Evolutionary conservation across 139 green algal genomes (phyloP).

Genomic region (Tetraselmis chui): DNA sequence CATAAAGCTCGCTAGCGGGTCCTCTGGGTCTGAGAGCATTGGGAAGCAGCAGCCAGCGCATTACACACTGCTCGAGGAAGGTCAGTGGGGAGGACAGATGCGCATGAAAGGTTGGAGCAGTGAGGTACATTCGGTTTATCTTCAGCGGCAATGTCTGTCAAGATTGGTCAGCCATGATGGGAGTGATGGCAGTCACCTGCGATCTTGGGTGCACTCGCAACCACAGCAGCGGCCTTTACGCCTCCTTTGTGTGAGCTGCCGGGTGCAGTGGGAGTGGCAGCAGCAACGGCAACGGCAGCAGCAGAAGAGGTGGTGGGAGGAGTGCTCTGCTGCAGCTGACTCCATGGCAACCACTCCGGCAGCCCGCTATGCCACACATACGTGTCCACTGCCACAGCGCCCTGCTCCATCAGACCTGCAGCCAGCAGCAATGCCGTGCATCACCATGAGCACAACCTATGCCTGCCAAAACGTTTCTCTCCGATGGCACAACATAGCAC

Average conservation of each 20-base stretch:
- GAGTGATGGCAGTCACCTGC: not conserved
- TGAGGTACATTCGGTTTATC: too few species aligned
- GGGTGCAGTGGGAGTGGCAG: not conserved
- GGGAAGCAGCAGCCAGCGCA: not conserved
- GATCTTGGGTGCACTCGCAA: not conserved
- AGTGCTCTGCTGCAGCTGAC: not conserved
- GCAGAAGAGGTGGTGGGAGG: too few species aligned
- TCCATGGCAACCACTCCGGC: not conserved
- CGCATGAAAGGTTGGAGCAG: not conserved
- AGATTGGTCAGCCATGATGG: too few species aligned
- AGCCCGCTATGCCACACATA: not conserved
- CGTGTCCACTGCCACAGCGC: not conserved
- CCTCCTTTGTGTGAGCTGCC: not conserved
- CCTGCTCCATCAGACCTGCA: not conserved
- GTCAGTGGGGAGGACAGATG: too few species aligned
- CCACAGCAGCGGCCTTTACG: not conserved
- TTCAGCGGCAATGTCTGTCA: too few species aligned
- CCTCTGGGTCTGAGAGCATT: not conserved
- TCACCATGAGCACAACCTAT: too few species aligned
- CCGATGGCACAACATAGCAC: too few species aligned
- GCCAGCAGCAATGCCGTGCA: not conserved
- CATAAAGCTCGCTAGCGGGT: not conserved
- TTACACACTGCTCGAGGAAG: not conserved
- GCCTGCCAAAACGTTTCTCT: too few species aligned
- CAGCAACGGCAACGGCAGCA: not conserved